These are phyloP conservation scores for Blastosporella zonata DNA, from an alignment of 1,284 basidiomycete genomes.

Conservation along the genomic window DNA sequence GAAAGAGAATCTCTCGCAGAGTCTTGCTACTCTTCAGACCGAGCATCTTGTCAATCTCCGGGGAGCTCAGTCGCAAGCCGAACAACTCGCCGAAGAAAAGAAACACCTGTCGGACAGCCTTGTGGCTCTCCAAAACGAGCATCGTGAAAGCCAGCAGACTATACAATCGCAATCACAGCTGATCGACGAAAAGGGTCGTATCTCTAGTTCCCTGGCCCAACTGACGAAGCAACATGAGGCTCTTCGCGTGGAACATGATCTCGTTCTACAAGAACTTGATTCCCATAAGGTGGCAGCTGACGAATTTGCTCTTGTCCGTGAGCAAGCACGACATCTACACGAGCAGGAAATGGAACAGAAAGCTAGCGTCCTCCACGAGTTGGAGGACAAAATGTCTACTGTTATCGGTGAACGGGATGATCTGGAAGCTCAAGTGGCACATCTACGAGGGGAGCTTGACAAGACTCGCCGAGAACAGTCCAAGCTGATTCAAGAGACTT, in stretches of 20 bases:
- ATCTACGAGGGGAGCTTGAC: conserved; percentile 59
- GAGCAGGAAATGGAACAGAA: conserved; percentile 53
- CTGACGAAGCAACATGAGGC: conserved; percentile 35
- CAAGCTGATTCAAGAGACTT: conserved; percentile 65
- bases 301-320: conserved; percentile 49
- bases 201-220: conserved; percentile 27
- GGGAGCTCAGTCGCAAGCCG: conserved; percentile 8
- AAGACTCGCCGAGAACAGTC: conserved; percentile 55
- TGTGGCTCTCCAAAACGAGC: conserved; percentile 38
- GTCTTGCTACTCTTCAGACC: conserved; percentile 21
- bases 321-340: conserved; percentile 49
- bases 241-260: conserved; percentile 50
- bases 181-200: conserved; percentile 18
- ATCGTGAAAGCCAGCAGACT: conserved; percentile 21
- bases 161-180: conserved; percentile 7
- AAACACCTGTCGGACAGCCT: conserved; percentile 24
- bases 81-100: conserved; percentile 5
- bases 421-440: conserved; percentile 51
- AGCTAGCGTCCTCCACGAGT: conserved; percentile 37
- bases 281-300: conserved; percentile 59
- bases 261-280: conserved; percentile 59
- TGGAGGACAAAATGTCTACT: conserved; percentile 48
- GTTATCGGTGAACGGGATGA: conserved; percentile 50
- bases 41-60: conserved; percentile 26
- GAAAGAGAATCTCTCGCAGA: conserved; percentile 5